phyloP scores from a whole-genome alignment of 345 rosid species.

The Gossypium anomalum region DNA sequence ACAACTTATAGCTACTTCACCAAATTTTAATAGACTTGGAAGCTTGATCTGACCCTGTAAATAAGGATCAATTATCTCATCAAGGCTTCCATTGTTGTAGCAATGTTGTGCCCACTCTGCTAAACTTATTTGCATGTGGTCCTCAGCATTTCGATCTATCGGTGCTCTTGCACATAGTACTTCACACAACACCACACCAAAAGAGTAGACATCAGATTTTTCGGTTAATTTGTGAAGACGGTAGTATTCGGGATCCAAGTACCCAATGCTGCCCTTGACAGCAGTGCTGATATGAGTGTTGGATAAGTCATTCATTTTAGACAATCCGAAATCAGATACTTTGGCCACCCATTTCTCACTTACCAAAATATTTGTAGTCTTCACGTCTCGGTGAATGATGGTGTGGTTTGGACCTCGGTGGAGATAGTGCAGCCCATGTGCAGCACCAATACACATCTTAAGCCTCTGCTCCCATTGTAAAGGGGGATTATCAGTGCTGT shows the following conservation, averaged over 20 bases:
- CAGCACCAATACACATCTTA: background rate
- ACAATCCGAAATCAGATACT: background rate
- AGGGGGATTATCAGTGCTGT: background rate
- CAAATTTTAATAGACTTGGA: constrained; percentile 26
- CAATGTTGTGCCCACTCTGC: constrained; percentile 37
- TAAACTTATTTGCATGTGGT: constrained; percentile 21
- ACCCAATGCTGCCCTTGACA: background rate
- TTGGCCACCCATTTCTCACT: background rate
- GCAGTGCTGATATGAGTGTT: background rate
- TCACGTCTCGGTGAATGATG: background rate
- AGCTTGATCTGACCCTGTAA: constrained; percentile 25
- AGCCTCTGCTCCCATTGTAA: constrained; percentile 1
- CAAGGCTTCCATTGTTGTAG: constrained; percentile 34
- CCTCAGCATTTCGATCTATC: background rate
- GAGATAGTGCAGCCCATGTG: background rate
- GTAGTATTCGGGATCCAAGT: background rate
- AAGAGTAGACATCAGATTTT: too few relatives aligned
- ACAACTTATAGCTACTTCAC: constrained; percentile 30
- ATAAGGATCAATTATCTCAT: constrained; percentile 28
- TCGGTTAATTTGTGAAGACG: too few relatives aligned
- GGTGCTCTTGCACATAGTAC: too few relatives aligned
- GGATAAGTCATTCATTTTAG: background rate
- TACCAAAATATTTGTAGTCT: background rate
- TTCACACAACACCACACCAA: too few relatives aligned
- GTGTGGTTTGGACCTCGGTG: background rate